phyloP scores from a whole-genome alignment of 805 yeast species.

The Candida pseudofarinosa region DNA sequence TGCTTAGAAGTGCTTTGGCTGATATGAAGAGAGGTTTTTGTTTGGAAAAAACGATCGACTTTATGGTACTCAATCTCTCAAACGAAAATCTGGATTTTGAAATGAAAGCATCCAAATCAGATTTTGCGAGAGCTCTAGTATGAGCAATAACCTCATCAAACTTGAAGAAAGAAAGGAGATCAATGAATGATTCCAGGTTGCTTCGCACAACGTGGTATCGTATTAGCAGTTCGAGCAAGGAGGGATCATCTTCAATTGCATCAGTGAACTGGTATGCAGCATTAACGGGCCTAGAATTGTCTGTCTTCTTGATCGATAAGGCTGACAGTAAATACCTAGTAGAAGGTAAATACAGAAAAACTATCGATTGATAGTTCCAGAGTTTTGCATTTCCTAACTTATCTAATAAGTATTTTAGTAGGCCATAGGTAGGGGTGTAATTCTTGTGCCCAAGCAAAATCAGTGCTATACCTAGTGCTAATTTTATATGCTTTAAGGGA shows the following conservation, averaged over 20 bases:
- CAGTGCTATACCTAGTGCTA: slow-evolving; percentile 9
- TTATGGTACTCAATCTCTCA: slow-evolving; percentile 1
- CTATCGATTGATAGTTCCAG: slow-evolving; percentile 23
- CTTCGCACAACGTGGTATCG: slow-evolving; percentile 19
- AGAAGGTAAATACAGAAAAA: slow-evolving; percentile 22
- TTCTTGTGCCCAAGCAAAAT: slow-evolving; percentile 8
- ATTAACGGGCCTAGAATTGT: background rate
- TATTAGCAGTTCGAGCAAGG: slow-evolving; percentile 23
- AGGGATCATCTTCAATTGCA: slow-evolving; percentile 26
- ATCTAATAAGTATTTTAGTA: slow-evolving; percentile 23
- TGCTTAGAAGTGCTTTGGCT: slow-evolving; percentile 18
- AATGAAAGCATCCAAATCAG: slow-evolving; percentile 18
- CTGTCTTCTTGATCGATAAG: slow-evolving; percentile 13
- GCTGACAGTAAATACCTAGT: slow-evolving; percentile 17
- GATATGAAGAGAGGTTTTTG: slow-evolving; percentile 14
- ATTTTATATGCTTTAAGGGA: slow-evolving; percentile 8
- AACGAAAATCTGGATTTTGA: slow-evolving; percentile 22
- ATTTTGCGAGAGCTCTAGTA: slow-evolving; percentile 14
- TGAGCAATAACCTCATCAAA: slow-evolving; percentile 21
- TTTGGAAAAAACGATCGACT: slow-evolving; percentile 7
- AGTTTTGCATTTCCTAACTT: slow-evolving; percentile 19
- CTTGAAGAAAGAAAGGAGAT: slow-evolving; percentile 22
- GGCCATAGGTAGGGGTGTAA: slow-evolving; percentile 19
- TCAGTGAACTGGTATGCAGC: slow-evolving; percentile 18
- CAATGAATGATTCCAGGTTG: slow-evolving; percentile 17